Conservation (phyloP, 352 stramenopile species). For the Globisporangium nunn region DNA sequence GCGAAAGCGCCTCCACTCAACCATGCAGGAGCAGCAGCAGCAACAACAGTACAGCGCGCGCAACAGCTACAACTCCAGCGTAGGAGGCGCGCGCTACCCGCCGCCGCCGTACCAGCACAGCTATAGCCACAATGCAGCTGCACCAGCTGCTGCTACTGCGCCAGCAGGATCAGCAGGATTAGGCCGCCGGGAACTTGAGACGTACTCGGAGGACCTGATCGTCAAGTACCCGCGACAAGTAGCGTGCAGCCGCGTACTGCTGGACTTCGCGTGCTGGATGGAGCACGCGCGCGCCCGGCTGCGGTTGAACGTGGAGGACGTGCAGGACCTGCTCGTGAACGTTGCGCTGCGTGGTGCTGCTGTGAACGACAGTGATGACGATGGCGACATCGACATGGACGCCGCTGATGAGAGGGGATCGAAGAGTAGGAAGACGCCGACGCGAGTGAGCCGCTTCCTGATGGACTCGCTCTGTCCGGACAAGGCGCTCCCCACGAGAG, state of each 20-base stretch:
- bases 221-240: conserved; percentile 63
- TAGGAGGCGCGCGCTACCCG: neutral
- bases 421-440: neutral
- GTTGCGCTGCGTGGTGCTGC: conserved; percentile 16
- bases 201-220: conserved; percentile 56
- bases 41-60: conserved; percentile 4
- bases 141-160: neutral
- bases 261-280: conserved; percentile 72
- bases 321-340: conserved; percentile 56
- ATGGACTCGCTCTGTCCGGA: conserved; percentile 40
- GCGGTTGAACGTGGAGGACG: conserved; percentile 48
- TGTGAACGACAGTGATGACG: conserved; percentile 12
- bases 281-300: conserved; percentile 31
- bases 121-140: neutral
- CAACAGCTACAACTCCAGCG: conserved; percentile 1
- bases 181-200: conserved; percentile 22
- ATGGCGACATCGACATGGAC: conserved; percentile 5
- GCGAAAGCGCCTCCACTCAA: conserved; percentile 23
- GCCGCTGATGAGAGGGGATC: neutral
- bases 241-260: conserved; percentile 48
- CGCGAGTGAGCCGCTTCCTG: conserved; percentile 41
- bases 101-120: conserved; percentile 3
- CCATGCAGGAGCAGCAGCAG: conserved; percentile 19
- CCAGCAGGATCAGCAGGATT: neutral
- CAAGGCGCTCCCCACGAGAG: conserved; percentile 40